Conservation (phyloP, 306 rosid species). For the Potentilla sterilis region DNA sequence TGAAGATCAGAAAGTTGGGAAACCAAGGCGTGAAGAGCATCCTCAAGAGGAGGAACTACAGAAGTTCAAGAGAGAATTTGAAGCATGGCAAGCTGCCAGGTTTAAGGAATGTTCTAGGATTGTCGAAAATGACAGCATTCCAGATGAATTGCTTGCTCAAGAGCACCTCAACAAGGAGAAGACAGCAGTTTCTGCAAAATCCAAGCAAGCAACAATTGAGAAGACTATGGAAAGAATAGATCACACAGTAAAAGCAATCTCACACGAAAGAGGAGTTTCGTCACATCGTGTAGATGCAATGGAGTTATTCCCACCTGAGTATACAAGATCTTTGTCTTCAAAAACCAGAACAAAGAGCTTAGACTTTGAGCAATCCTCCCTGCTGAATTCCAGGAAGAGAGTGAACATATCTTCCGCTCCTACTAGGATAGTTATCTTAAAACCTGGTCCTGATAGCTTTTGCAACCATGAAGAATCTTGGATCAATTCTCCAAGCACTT, state of each 20-base stretch:
- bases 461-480: constrained; percentile 57
- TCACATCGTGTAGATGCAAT: constrained; percentile 33
- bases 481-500: constrained; percentile 53
- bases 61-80: constrained; percentile 92
- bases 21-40: constrained; percentile 72
- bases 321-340: constrained; percentile 42
- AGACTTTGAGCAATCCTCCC: constrained; percentile 69
- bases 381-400: constrained; percentile 43
- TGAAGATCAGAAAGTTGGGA: constrained; percentile 38
- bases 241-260: constrained; percentile 31
- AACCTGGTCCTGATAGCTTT: constrained; percentile 79
- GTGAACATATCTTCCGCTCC: constrained; percentile 47
- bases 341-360: constrained; percentile 68
- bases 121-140: constrained; percentile 45
- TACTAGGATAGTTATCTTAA: constrained; percentile 78
- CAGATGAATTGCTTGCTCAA: constrained; percentile 42
- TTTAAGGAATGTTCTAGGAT: constrained; percentile 72
- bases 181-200: constrained; percentile 33
- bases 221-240: constrained; percentile 36
- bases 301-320: constrained; percentile 41
- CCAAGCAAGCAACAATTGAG: constrained; percentile 33
- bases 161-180: constrained; percentile 54
- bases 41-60: constrained; percentile 96
- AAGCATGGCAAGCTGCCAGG: constrained; percentile 87
- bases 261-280: constrained; percentile 29